Evolutionary conservation across 768 basidiomycete genomes (phyloP), one percentile per base, ranked within the genome.

Genomic region (Serendipita sp.): DNA sequence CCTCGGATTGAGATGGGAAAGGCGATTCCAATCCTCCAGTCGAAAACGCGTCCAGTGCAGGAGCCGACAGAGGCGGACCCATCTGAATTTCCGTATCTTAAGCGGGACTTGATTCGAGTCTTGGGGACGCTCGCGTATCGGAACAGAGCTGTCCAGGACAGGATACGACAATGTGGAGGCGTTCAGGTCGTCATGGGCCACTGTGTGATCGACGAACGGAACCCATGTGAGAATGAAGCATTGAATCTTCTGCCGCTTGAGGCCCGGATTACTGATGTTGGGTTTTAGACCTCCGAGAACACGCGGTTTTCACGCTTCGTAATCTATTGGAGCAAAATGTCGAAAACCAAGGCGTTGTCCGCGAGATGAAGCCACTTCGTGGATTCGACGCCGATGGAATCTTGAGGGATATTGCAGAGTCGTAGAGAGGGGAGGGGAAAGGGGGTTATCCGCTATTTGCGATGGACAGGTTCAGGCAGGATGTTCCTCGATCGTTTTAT

Each of bases 181-280:
- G 83, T 96, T 66, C 80, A 85, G 63, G 81, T 91, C 53, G 79
- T 95, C 16, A 84, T 96, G 82, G 88, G 87, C 71, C 78, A 93
- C 75, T 94, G 92, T 73, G 89, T 90, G 16, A 77, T 92, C 32
- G 93, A 97, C 72, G 92, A 93, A 69, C 76, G 86, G 65, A 96
- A 94, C 74, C 93, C 93, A 45, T 93, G 93, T 95, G 13, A 41
- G 41, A 73, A 75, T 24, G 24, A 24, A 24, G 24, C 24, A 24
- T 24, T 24, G 24, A 24, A 1, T 24, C 24, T 24, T 24, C 24
- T 24, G 24, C 24, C 24, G 24, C 24, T 24, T 24, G 24, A 24
- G 24, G 24, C 24, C 24, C 24, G 41, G 15, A 18, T 30, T 7
- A 51, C 48, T 60, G 34, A 60, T 0, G 37, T 8, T 37, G 13